phyloP scores from a whole-genome alignment of 1,284 basidiomycete genomes.

The Leccinum griseonigrum region DNA sequence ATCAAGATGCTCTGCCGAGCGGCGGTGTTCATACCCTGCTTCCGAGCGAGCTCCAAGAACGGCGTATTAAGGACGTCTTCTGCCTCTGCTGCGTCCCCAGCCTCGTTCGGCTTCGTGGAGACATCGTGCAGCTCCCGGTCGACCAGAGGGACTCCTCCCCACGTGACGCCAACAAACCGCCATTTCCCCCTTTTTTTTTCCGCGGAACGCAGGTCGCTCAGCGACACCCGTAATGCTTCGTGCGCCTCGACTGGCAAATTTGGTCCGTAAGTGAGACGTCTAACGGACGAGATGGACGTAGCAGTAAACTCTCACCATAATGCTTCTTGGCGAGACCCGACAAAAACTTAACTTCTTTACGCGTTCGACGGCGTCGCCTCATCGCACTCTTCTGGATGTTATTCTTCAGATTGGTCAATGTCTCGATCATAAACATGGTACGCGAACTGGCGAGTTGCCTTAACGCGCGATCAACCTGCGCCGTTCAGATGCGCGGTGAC shows the following conservation, averaged over 20 bases:
- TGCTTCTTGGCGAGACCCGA: constrained; percentile 72
- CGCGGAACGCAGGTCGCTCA: constrained; percentile 84
- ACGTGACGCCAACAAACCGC: constrained; percentile 98
- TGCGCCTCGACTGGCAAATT: constrained; percentile 63
- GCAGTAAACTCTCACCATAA: constrained; percentile 49
- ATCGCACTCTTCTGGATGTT: constrained; percentile 72
- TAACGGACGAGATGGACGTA: not conserved
- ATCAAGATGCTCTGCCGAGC: constrained; percentile 91
- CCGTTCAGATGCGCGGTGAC: too few relatives aligned
- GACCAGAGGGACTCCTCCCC: constrained; percentile 88
- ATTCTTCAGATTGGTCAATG: constrained; percentile 85
- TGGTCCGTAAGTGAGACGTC: not conserved
- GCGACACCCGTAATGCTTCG: constrained; percentile 80
- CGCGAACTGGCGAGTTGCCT: constrained; percentile 58
- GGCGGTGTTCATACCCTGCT: constrained; percentile 99
- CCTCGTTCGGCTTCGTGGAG: constrained; percentile 22
- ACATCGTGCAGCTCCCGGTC: constrained; percentile 50
- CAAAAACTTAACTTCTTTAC: constrained; percentile 78
- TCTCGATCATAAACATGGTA: constrained; percentile 92
- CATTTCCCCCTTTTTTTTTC: constrained; percentile 87
- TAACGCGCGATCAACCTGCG: not conserved
- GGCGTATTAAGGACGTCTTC: constrained; percentile 43
- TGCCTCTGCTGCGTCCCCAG: constrained; percentile 5
- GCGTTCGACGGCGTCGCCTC: constrained; percentile 68
- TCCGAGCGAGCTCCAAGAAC: constrained; percentile 78